These are phyloP conservation scores for Mariannaea sp. DNA, from an alignment of 2,329 filamentous ascomycete genomes.

Conservation along the genomic window DNA sequence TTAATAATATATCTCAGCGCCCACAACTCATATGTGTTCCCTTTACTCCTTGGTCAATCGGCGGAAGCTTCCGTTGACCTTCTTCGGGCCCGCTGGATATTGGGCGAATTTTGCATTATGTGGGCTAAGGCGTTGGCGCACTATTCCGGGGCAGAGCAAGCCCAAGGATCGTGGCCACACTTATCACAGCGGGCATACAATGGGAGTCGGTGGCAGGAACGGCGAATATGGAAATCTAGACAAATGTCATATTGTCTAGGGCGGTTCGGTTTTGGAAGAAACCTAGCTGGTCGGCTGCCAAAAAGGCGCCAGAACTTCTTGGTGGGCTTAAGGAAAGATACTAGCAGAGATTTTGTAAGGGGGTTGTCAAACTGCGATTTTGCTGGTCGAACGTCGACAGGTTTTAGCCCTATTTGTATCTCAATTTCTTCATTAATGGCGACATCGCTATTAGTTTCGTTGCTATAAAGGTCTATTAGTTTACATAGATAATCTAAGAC, in stretches of 20 bases:
- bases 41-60: conserved; percentile 1
- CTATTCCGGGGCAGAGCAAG: conserved; percentile 8
- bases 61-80: not conserved
- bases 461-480: conserved; percentile 7
- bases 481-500: conserved; percentile 9
- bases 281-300: conserved; percentile 12
- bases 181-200: conserved; percentile 18
- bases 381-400: not conserved
- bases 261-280: conserved; percentile 12
- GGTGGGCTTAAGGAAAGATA: conserved; percentile 19
- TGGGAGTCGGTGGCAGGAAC: conserved; percentile 3
- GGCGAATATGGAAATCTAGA: conserved; percentile 7
- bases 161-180: conserved; percentile 5
- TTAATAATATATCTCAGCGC: not conserved
- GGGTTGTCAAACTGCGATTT: conserved; percentile 9
- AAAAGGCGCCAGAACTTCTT: conserved; percentile 20
- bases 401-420: conserved; percentile 9
- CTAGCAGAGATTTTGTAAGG: conserved; percentile 20
- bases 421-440: conserved; percentile 6
- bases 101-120: not conserved
- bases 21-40: not conserved
- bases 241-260: conserved; percentile 11
- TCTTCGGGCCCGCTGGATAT: conserved; percentile 8
- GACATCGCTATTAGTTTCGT: conserved; percentile 7
- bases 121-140: conserved; percentile 2